Conservation (phyloP, 1,139 yeast genomes). For the Geotrichum candidum region DNA sequence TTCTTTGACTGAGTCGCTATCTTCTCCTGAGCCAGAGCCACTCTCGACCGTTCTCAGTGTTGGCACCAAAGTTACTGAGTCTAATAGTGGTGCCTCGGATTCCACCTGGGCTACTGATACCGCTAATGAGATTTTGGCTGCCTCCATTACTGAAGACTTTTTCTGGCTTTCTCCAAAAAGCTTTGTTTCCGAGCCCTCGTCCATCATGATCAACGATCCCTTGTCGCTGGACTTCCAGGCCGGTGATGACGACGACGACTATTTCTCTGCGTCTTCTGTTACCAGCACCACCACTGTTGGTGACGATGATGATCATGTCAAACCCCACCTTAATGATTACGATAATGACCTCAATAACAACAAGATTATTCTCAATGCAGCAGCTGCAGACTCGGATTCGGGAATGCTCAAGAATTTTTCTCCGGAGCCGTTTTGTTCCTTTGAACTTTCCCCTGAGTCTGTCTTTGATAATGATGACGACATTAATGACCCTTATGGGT, state of each 20-base stretch:
- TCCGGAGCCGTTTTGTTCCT: conserved; percentile 8
- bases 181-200: conserved; percentile 2
- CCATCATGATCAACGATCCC: not conserved
- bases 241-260: not conserved
- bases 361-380: not conserved
- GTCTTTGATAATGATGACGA: not conserved
- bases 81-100: not conserved
- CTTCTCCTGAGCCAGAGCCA: conserved; percentile 14
- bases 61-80: conserved; percentile 1
- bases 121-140: conserved; percentile 12
- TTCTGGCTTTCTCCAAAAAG: conserved; percentile 13
- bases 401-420: not conserved
- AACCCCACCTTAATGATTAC: not conserved
- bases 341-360: not conserved
- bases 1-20: conserved; percentile 5
- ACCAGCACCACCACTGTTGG: not conserved
- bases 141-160: conserved; percentile 12
- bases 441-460: conserved; percentile 8
- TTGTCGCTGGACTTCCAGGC: not conserved
- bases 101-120: conserved; percentile 1
- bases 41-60: conserved; percentile 3
- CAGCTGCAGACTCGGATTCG: not conserved
- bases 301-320: not conserved
- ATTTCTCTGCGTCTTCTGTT: not conserved
- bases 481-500: conserved; percentile 4